Evolutionary conservation across 2,329 filamentous ascomycete genomes (phyloP), one percentile per base, ranked within the genome.

Genomic region (Phyllosticta citrichinensis): DNA sequence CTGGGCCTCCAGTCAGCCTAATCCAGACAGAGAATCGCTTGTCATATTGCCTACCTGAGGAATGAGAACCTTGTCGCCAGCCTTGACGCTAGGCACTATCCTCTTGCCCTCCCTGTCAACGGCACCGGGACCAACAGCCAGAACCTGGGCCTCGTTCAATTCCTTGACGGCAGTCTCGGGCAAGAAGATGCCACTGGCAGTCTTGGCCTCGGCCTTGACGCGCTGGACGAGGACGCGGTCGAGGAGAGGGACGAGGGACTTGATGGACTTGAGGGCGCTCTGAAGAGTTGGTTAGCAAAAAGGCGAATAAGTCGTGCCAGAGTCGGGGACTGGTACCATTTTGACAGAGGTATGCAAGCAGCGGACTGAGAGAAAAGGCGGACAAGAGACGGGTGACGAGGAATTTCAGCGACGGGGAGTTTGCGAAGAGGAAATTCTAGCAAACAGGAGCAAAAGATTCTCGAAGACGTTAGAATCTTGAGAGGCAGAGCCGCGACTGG

Each of bases 151-250:
- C 83, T 97, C 93, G 79, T 97, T 97, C 75, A 97, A 85, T 78
- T 99, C 94, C 85, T 99, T 96, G 74, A 97, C 91, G 72, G 88
- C 89, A 64, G 87, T 92, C 82, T 99, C 94, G 69, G 94, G 94
- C 67, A 99, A 89, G 83, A 95, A 97, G 83, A 99, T 96, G 72
- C 94, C 94, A 72, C 87, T 87, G 70, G 94, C 91, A 56, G 94
- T 99, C 84, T 97, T 97, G 74, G 91, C 78, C 80, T 97, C 93
- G 72, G 93, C 89, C 83, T 97, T 97, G 80, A 97, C 80, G 79
- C 94, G 91, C 86, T 99, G 94, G 69, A 99, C 91, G 66, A 99
- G 88, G 69, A 99, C 91, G 71, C 94, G 93, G 86, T 99, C 94
- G 78, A 99, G 87, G 68, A 99, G 92, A 65, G 94, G 94, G 63